Percentiles rank a stretch among this genome's conserved stretches.
These are phyloP conservation scores for Fusarium incarnatum DNA, from an alignment of 2,329 filamentous ascomycete species.

Conservation along the genomic window DNA sequence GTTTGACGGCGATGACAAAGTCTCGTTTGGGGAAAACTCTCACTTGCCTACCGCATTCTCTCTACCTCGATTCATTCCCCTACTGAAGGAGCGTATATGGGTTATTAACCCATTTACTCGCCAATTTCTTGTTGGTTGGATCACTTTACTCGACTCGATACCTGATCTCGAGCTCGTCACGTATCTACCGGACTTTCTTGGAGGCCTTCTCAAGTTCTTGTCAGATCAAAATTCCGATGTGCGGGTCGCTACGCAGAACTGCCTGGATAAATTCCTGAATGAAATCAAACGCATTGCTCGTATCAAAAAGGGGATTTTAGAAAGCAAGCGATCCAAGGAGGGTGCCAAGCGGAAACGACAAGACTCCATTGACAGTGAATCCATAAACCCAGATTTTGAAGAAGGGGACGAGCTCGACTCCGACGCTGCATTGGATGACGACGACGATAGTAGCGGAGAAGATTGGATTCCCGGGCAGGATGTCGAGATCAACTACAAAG, in stretches of 20 bases:
- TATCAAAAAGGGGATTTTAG: constrained; percentile 90
- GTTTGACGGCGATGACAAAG: constrained; percentile 59
- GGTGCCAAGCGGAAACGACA: constrained; percentile 77
- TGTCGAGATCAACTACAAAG: constrained; percentile 91
- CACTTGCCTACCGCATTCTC: constrained; percentile 88
- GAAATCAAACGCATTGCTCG: constrained; percentile 96
- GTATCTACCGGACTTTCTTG: constrained; percentile 91
- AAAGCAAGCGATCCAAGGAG: constrained; percentile 79
- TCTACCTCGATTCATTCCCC: constrained; percentile 87
- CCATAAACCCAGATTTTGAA: constrained; percentile 67
- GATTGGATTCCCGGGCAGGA: constrained; percentile 99
- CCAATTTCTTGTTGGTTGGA: constrained; percentile 96
- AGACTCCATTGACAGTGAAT: constrained; percentile 75
- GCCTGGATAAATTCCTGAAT: constrained; percentile 87
- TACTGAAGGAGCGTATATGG: constrained; percentile 93
- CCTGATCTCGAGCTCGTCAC: constrained; percentile 95
- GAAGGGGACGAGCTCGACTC: constrained; percentile 71
- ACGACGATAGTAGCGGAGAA: constrained; percentile 76
- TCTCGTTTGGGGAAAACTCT: constrained; percentile 58
- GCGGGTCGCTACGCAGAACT: constrained; percentile 90
- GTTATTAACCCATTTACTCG: constrained; percentile 95
- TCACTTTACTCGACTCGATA: constrained; percentile 93
- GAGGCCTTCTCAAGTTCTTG: constrained; percentile 89
- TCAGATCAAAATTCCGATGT: constrained; percentile 93
- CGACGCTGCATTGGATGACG: constrained; percentile 67